Base-by-base conservation (phyloP, 352 stramenopile species). In the Pythium brachiatum region DNA sequence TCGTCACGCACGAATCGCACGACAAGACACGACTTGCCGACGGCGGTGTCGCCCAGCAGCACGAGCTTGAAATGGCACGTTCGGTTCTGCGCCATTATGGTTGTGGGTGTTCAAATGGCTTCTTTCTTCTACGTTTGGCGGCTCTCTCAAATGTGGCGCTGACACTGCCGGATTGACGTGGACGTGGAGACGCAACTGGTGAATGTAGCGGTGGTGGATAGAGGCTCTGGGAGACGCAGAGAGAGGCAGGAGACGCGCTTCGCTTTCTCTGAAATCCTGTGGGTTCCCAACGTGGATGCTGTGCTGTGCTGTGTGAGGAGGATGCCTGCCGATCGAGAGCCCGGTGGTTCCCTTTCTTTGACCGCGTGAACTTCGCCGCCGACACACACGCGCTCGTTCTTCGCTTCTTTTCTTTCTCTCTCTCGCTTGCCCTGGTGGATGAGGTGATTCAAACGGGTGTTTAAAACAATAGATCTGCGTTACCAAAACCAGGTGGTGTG, bases 21-120 rank as follows among this genome's bases (percentile, higher is more conserved):
- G 53, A 99, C 97, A 7, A 99, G 84, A 86, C 97, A 99, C 5
- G 97, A 99, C 74, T 99, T 99, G 51, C 98, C 98, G 21, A 99
- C 98, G 43, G 96, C 97, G 36, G 97, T 99, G 76, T 99, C 97
- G 51, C 98, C 98, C 4, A 99, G 87, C 52, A 99, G 87, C 38
- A 99, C 98, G 9, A 99, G 84, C 83, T 99, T 99, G 75, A 99
- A 99, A 84, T 99, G 97, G 61, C 83, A 94, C 47, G 86, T 94
- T 62, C 88, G 90, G 66, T 79, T 81, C 62, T 89, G 79, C 52
- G 86, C 81, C 86, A 95, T 95, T n/a, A n/a, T 76, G 9, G 31
- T 47, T n/a, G 21, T 61, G 12, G 53, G 23, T 36, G 53, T 39
- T 21, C n/a, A 21, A 20, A 25, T 34, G 44, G 18, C 41, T 48